These are phyloP conservation scores for Clarireedia homoeocarpa DNA, from an alignment of 2,329 filamentous ascomycete species.

Conservation along the genomic window DNA sequence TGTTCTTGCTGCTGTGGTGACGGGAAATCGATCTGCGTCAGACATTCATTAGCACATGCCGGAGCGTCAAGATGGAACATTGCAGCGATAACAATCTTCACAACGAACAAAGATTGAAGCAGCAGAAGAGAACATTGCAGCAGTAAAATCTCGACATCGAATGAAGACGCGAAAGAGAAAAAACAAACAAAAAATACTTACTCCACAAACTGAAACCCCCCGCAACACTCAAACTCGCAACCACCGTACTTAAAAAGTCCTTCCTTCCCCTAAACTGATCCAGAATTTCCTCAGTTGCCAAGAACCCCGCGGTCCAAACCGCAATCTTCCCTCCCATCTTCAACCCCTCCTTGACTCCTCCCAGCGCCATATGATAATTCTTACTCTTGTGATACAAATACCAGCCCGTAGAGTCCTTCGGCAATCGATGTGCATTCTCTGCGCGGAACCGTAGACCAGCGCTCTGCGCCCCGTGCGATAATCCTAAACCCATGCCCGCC, in stretches of 20 bases:
- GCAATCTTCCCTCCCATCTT: conserved; percentile 65
- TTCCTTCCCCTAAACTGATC: conserved; percentile 62
- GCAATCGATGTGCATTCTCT: conserved; percentile 92
- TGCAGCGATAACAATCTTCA: no score
- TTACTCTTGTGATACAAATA: conserved; percentile 99
- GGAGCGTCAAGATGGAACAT: no score
- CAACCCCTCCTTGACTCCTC: conserved; percentile 70
- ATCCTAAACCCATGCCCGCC: conserved; percentile 63
- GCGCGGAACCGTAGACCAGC: conserved; percentile 81
- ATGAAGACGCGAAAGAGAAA: conserved; percentile 50
- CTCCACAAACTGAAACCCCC: conserved; percentile 83
- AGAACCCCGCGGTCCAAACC: conserved; percentile 68
- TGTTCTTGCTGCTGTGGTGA: conserved; percentile 68
- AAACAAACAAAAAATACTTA: conserved; percentile 35
- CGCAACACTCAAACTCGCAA: conserved; percentile 77
- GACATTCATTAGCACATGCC: neutral
- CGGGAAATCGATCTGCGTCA: conserved; percentile 63
- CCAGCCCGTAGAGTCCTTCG: conserved; percentile 77
- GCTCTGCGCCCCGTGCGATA: conserved; percentile 63
- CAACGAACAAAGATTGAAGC: no score
- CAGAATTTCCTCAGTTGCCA: conserved; percentile 77
- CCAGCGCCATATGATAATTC: conserved; percentile 79
- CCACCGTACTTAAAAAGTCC: conserved; percentile 73
- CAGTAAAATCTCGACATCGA: no score
- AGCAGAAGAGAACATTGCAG: no score